These are phyloP conservation scores for Batrachochytrium dendrobatidis DNA, from an alignment of 371 early-diverging fungal species.

Conservation along the genomic window DNA sequence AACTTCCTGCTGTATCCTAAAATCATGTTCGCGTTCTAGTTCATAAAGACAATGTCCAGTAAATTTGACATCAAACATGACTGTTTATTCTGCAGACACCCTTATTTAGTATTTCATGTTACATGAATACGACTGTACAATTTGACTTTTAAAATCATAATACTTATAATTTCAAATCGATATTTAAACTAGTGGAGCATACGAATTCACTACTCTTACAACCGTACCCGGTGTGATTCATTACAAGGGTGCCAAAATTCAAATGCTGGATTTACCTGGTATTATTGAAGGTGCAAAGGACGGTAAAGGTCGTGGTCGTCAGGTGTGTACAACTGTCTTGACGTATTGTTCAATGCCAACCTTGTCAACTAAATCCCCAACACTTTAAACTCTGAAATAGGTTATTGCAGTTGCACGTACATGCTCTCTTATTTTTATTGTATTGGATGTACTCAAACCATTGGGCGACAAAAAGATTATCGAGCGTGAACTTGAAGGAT, in stretches of 20 bases:
- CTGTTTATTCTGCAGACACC: no score
- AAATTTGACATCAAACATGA: no score
- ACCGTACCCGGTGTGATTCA: constrained; percentile 97
- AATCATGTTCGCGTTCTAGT: no score
- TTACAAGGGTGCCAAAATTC: constrained; percentile 98
- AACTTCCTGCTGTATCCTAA: no score
- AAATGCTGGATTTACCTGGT: constrained; percentile 84
- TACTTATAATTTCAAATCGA: background rate
- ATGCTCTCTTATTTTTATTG: constrained; percentile 94
- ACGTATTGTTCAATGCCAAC: background rate
- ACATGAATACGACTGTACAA: no score
- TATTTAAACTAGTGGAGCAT: constrained; percentile 27
- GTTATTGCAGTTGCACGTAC: constrained; percentile 93
- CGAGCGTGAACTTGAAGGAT: constrained; percentile 96
- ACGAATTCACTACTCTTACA: constrained; percentile 88
- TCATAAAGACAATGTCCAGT: no score
- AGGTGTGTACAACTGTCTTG: constrained; percentile 24
- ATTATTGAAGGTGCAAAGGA: constrained; percentile 99
- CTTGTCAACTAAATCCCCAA: background rate
- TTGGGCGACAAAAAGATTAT: constrained; percentile 69
- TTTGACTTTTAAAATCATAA: no score
- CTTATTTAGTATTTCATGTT: no score
- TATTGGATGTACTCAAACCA: constrained; percentile 97
- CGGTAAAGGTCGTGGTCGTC: constrained; percentile 99
- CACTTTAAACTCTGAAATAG: constrained; percentile 4